Evolutionary conservation across 2,329 filamentous ascomycete genomes (phyloP).

Genomic region (Colletotrichum sp.): DNA sequence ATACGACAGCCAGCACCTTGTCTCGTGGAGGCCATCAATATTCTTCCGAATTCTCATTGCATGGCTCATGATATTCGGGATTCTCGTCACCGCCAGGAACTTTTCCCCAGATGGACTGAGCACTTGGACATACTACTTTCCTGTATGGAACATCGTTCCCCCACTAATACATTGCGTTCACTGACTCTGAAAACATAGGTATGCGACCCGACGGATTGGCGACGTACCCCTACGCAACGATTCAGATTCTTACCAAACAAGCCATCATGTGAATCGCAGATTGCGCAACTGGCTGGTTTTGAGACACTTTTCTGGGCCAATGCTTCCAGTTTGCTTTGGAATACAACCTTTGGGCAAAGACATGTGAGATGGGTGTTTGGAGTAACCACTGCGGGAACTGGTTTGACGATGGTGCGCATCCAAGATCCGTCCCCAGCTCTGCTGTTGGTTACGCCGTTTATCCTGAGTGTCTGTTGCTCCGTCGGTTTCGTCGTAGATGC

Average conservation of each 20-base stretch:
- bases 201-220: neutral
- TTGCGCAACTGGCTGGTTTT: neutral
- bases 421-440: neutral
- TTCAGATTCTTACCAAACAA: neutral
- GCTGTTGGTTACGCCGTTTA: neutral
- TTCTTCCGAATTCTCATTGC: neutral
- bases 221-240: neutral
- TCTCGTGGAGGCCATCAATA: neutral
- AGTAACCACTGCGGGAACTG: accelerated
- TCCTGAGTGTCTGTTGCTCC: neutral
- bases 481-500: neutral
- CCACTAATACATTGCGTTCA: accelerated
- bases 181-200: accelerated
- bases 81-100: neutral
- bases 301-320: accelerated
- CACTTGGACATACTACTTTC: neutral
- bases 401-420: neutral
- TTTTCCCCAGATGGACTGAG: neutral
- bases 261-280: neutral
- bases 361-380: neutral
- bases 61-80: neutral
- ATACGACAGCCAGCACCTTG: accelerated
- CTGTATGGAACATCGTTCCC: accelerated
- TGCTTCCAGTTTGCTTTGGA: neutral
- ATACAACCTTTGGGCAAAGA: neutral